Percentiles rank a stretch among this genome's conserved stretches.
Conservation (phyloP, 108 stramenopile genomes). For the Pseudonitzschia pungens region DNA sequence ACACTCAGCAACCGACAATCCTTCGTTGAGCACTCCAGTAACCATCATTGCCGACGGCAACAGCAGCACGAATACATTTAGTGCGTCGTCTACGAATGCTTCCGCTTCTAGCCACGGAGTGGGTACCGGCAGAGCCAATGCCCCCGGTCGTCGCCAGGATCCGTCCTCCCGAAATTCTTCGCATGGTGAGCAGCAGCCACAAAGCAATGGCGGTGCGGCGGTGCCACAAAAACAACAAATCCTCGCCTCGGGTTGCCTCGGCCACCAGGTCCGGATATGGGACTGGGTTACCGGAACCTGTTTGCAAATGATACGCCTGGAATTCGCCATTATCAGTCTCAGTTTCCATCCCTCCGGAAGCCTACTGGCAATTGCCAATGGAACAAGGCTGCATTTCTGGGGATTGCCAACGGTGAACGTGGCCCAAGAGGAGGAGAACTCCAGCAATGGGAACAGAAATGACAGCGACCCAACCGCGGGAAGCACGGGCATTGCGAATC, state of each 20-base stretch:
- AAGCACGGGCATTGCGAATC: not conserved
- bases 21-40: too few species aligned
- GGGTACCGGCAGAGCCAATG: too few species aligned
- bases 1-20: not conserved
- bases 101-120: too few species aligned
- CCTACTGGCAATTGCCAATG: conserved; percentile 91
- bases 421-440: not conserved
- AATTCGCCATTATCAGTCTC: conserved; percentile 90
- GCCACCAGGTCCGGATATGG: conserved; percentile 96
- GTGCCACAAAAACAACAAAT: conserved; percentile 33
- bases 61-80: not conserved
- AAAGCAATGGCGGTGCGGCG: too few species aligned
- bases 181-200: too few species aligned
- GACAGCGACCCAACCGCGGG: not conserved
- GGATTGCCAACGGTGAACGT: conserved; percentile 44
- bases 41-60: not conserved
- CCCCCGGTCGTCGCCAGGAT: too few species aligned
- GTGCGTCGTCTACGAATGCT: too few species aligned
- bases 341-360: conserved; percentile 91
- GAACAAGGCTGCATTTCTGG: conserved; percentile 90
- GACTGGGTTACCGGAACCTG: conserved; percentile 73
- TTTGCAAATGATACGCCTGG: conserved; percentile 81
- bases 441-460: too few species aligned
- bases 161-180: too few species aligned
- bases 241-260: conserved; percentile 94